Evolutionary conservation across 371 early-diverging fungal species (phyloP).

Genomic region (Syncephalastrum sp.): DNA sequence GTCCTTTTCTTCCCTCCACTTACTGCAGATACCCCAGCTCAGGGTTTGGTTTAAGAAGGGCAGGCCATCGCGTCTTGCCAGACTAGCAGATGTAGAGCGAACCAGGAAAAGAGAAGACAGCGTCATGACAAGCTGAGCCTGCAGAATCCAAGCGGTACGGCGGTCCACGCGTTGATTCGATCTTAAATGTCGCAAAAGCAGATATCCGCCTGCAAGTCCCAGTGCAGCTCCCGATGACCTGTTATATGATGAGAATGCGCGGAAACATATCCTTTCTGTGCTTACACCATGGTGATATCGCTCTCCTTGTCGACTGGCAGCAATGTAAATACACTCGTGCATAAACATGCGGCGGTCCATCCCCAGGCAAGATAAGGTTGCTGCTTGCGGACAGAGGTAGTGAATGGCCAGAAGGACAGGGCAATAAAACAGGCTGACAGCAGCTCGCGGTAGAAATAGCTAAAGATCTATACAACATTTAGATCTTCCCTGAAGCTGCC

Average conservation of each 20-base stretch:
- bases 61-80: slow-evolving; percentile 59
- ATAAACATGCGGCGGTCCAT: slow-evolving; percentile 70
- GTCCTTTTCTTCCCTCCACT: slow-evolving; percentile 2
- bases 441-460: slow-evolving; percentile 72
- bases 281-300: slow-evolving; percentile 72
- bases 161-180: slow-evolving; percentile 4
- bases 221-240: slow-evolving; percentile 11
- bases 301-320: slow-evolving; percentile 87
- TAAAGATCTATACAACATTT: slow-evolving; percentile 55
- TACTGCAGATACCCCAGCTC: slow-evolving; percentile 73
- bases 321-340: slow-evolving; percentile 80
- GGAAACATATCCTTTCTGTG: not conserved
- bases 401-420: slow-evolving; percentile 63
- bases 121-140: slow-evolving; percentile 19
- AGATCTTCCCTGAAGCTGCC: too few species aligned
- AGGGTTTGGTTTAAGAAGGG: slow-evolving; percentile 66
- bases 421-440: slow-evolving; percentile 54
- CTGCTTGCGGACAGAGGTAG: slow-evolving; percentile 55
- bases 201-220: slow-evolving; percentile 1
- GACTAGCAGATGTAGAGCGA: slow-evolving; percentile 51
- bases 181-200: not conserved
- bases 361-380: slow-evolving; percentile 28
- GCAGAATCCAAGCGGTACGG: not conserved
- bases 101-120: slow-evolving; percentile 44
- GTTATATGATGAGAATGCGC: not conserved